phyloP scores from a whole-genome alignment of 108 stramenopile species.

The Conticribra weissflogii region DNA sequence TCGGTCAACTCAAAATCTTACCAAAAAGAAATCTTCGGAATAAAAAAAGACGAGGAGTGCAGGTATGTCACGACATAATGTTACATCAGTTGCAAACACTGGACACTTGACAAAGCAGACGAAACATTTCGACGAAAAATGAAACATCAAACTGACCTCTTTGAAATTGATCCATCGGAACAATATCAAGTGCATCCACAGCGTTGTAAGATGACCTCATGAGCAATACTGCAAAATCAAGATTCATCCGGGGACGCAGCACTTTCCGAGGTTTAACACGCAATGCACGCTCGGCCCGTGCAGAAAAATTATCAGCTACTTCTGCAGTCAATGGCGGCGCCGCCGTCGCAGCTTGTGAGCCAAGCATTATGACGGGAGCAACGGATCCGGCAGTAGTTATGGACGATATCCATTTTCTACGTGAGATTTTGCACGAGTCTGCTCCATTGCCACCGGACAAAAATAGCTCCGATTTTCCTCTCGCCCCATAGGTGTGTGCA shows the following conservation, averaged over 20 bases:
- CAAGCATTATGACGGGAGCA: neutral
- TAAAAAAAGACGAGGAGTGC: too few relatives aligned
- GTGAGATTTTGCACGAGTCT: neutral
- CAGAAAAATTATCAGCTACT: conserved; percentile 65
- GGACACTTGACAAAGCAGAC: neutral
- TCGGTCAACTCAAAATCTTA: too few relatives aligned
- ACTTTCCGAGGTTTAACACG: conserved; percentile 74
- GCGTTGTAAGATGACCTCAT: conserved; percentile 88
- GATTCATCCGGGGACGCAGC: conserved; percentile 65
- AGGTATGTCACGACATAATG: too few relatives aligned
- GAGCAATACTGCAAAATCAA: conserved; percentile 82
- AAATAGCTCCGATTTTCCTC: too few relatives aligned
- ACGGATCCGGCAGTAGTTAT: neutral
- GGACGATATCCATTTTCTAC: conserved; percentile 19
- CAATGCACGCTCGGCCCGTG: conserved; percentile 56
- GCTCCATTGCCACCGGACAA: neutral
- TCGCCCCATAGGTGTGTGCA: neutral
- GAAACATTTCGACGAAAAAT: neutral
- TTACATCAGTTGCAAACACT: neutral
- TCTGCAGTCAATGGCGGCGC: conserved; percentile 71
- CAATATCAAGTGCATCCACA: conserved; percentile 76
- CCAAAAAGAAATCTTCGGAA: too few relatives aligned
- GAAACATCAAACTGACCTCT: conserved; percentile 36
- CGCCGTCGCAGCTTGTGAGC: conserved; percentile 35
- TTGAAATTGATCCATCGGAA: conserved; percentile 91